These are phyloP conservation scores for Taphrina communis DNA, from an alignment of 1,139 yeast genomes.

Conservation along the genomic window DNA sequence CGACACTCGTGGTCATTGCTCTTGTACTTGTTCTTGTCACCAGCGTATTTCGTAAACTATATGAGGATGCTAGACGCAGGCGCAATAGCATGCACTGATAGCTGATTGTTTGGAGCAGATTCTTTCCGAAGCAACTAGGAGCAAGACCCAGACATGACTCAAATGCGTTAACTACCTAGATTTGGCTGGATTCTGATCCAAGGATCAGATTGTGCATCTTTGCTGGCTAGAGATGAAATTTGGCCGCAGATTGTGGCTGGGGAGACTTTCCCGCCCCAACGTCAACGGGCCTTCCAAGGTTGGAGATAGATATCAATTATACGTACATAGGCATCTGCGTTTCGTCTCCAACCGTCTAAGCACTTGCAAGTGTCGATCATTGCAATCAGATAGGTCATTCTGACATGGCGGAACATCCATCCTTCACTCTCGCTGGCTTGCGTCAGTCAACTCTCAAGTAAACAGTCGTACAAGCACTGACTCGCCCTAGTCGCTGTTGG, in stretches of 20 bases:
- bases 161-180: too few relatives aligned
- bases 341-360: too few relatives aligned
- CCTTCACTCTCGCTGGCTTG: constrained; percentile 75
- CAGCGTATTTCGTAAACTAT: neutral
- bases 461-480: neutral
- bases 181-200: too few relatives aligned
- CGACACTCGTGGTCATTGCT: constrained; percentile 27
- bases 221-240: neutral
- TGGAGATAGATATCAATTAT: too few relatives aligned
- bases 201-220: too few relatives aligned
- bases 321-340: too few relatives aligned
- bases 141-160: too few relatives aligned
- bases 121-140: too few relatives aligned
- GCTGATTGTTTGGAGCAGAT: too few relatives aligned
- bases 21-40: neutral
- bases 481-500: constrained; percentile 61
- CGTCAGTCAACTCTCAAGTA: constrained; percentile 44
- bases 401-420: constrained; percentile 59
- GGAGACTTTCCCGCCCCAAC: neutral
- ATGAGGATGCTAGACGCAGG: neutral
- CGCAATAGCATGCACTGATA: constrained; percentile 25
- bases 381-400: neutral
- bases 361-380: neutral
- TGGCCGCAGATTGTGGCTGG: constrained; percentile 1
- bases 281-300: too few relatives aligned